These are phyloP conservation scores for Cyphellophora europaea DNA, from an alignment of 2,329 filamentous ascomycete species.

Conservation along the genomic window DNA sequence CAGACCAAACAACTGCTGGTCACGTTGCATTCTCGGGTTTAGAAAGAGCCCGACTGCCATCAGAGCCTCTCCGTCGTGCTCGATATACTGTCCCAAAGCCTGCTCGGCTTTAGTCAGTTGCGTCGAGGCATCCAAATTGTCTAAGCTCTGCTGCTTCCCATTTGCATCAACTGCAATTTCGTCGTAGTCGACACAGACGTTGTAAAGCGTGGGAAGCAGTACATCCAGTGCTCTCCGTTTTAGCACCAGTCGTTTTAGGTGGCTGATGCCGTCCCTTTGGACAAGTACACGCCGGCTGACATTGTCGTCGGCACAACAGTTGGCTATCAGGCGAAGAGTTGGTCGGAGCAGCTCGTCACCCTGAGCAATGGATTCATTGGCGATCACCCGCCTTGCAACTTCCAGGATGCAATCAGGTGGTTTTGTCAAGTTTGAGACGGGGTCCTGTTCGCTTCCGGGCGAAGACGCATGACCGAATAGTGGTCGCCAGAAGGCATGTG, in stretches of 20 bases:
- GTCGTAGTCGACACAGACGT: constrained; percentile 16
- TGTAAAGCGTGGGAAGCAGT: constrained; percentile 16
- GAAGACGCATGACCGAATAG: no score
- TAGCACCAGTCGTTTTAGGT: constrained; percentile 7
- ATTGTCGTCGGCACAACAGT: constrained; percentile 20
- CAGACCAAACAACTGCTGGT: constrained; percentile 9
- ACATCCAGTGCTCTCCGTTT: constrained; percentile 11
- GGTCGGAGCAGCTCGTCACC: constrained; percentile 5
- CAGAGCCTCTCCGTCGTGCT: no score
- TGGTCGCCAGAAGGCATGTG: constrained; percentile 12
- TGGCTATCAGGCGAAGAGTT: constrained; percentile 16
- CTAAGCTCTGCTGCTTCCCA: constrained; percentile 9
- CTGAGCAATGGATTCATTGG: background rate
- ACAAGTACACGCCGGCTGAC: constrained; percentile 15
- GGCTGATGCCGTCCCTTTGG: constrained; percentile 9
- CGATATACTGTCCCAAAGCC: no score
- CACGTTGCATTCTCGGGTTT: background rate
- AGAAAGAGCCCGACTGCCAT: no score
- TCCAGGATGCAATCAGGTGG: constrained; percentile 14
- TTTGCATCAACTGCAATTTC: constrained; percentile 9
- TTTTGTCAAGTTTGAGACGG: no score
- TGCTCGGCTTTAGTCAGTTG: no score
- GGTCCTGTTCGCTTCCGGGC: no score
- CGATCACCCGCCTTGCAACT: constrained; percentile 11
- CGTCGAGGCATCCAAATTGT: no score